Conservation (phyloP, 2,329 filamentous ascomycete genomes). For the Colletotrichum sp. region DNA sequence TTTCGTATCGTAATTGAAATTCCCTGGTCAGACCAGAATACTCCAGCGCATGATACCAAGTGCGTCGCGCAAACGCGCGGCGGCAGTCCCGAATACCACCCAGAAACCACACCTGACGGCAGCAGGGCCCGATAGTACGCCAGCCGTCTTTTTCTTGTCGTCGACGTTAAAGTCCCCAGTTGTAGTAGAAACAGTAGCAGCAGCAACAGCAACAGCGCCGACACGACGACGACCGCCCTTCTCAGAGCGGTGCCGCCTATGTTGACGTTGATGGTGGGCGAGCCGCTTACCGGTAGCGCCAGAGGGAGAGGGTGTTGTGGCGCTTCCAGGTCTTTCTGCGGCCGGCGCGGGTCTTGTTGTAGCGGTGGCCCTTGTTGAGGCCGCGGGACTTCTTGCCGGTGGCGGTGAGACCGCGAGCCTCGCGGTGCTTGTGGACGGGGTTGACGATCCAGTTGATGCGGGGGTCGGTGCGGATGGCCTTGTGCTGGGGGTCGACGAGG, state of each 20-base stretch:
- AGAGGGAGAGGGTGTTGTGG: slow-evolving; percentile 99
- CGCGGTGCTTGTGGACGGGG: slow-evolving; percentile 99
- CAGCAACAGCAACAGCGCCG: background rate
- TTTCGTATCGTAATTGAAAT: slow-evolving; percentile 19
- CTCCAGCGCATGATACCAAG: slow-evolving; percentile 22
- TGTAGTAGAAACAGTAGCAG: background rate
- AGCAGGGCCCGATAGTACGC: background rate
- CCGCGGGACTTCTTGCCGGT: slow-evolving; percentile 99
- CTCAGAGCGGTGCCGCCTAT: background rate
- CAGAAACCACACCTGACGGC: background rate
- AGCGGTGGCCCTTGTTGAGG: slow-evolving; percentile 98
- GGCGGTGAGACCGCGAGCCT: slow-evolving; percentile 93
- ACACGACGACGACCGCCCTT: background rate
- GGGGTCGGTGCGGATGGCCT: slow-evolving; percentile 98
- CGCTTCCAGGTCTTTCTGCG: slow-evolving; percentile 99
- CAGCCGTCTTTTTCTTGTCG: slow-evolving; percentile 8
- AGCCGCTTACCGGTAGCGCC: slow-evolving; percentile 85
- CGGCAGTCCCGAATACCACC: slow-evolving; percentile 14
- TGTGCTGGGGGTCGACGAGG: slow-evolving; percentile 99
- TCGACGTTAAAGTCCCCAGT: background rate
- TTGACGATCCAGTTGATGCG: slow-evolving; percentile 99
- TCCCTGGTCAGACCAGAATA: slow-evolving; percentile 17
- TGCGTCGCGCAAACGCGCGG: slow-evolving; percentile 13
- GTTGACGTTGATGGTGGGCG: background rate
- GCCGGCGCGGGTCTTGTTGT: slow-evolving; percentile 97